A percentile compares a stretch with the other conserved stretches of the same genome.
phyloP scores from a whole-genome alignment of 164 flowering plant species.

The Macadamia integrifolia region DNA sequence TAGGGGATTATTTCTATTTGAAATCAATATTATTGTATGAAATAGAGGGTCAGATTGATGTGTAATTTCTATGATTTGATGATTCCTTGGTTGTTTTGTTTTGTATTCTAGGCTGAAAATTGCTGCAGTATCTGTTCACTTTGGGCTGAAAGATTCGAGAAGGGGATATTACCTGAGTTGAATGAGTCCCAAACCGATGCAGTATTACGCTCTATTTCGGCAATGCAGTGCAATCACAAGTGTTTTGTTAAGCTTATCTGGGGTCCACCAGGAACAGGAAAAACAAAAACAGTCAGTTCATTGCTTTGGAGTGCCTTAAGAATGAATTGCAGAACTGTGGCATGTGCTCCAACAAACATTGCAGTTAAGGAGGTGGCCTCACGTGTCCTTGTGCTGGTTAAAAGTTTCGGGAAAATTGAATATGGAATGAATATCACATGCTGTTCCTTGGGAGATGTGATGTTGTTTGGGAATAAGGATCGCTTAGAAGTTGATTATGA shows the following conservation, averaged over 20 bases:
- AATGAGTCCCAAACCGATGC: conserved; percentile 58
- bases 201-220: conserved; percentile 28
- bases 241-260: conserved; percentile 50
- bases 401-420: conserved; percentile 12
- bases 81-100: neutral
- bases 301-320: conserved; percentile 36
- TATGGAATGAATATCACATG: conserved; percentile 4
- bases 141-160: conserved; percentile 5
- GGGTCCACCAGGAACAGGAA: conserved; percentile 94
- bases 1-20: neutral
- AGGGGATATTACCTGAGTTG: conserved; percentile 12
- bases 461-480: conserved; percentile 60
- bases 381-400: conserved; percentile 38
- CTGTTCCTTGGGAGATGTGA: conserved; percentile 47
- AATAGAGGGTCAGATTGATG: neutral
- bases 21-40: neutral
- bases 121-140: conserved; percentile 23
- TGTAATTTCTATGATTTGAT: neutral
- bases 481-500: conserved; percentile 34
- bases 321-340: conserved; percentile 39
- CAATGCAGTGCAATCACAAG: conserved; percentile 29
- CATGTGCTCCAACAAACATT: conserved; percentile 76
- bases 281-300: conserved; percentile 52
- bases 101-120: conserved; percentile 29
- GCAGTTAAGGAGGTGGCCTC: conserved; percentile 56